Conservation (phyloP, 2,329 filamentous ascomycete genomes). For the Scytalidium lignicola region DNA sequence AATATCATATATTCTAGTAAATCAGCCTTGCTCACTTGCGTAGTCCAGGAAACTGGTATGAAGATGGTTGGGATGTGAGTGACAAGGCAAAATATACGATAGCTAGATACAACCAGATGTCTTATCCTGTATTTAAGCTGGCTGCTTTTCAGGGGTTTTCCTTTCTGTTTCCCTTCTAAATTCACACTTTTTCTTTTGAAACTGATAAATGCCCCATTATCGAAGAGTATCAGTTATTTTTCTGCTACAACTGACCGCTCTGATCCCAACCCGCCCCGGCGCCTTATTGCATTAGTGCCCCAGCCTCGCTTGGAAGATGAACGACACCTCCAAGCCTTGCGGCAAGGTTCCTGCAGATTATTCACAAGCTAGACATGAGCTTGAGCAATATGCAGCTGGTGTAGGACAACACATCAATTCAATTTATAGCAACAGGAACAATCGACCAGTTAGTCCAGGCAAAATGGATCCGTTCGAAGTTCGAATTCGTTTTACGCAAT, state of each 20-base stretch:
- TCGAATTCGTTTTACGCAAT: conserved; percentile 90
- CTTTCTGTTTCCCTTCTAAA: no score
- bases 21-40: conserved; percentile 1
- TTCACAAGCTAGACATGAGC: not conserved
- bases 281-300: not conserved
- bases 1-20: not conserved
- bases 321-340: not conserved
- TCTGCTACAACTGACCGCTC: not conserved
- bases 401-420: not conserved
- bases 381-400: not conserved
- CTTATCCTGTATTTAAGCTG: no score
- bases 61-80: no score
- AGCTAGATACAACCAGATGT: conserved; percentile 75
- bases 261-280: not conserved
- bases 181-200: no score
- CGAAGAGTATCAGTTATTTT: no score
- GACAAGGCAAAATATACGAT: conserved; percentile 51
- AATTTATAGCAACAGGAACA: not conserved
- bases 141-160: no score
- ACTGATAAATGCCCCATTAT: no score
- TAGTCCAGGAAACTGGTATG: no score
- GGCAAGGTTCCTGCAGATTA: not conserved
- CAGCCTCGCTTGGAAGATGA: not conserved
- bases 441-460: not conserved
- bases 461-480: conserved; percentile 82